phyloP scores from a whole-genome alignment of 352 stramenopile species.

The Phytophthora aleatoria region DNA sequence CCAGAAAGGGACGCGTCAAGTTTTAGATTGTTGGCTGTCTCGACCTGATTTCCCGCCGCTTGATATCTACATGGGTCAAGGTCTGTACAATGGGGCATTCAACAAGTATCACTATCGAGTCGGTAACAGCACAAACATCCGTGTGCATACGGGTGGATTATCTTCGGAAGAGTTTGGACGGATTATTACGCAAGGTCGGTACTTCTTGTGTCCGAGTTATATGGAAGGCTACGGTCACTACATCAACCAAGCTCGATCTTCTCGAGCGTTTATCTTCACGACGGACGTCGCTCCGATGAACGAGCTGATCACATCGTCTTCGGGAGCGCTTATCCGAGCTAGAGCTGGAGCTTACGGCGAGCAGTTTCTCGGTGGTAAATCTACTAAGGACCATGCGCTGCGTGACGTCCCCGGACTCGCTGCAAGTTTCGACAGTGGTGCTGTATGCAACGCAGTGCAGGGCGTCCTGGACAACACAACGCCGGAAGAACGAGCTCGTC shows the following conservation, averaged over 20 bases:
- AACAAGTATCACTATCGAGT: conserved; percentile 24
- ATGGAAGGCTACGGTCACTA: conserved; percentile 65
- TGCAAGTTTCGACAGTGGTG: conserved; percentile 30
- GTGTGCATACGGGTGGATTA: conserved; percentile 36
- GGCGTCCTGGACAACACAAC: conserved; percentile 34
- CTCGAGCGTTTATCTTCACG: conserved; percentile 48
- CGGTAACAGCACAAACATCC: conserved; percentile 32
- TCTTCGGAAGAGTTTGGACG: conserved; percentile 34
- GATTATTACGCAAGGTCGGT: conserved; percentile 39
- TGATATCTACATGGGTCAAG: conserved; percentile 47
- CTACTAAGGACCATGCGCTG: conserved; percentile 32
- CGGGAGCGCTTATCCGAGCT: conserved; percentile 39
- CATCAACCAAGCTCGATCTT: conserved; percentile 62
- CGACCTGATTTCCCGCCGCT: conserved; percentile 42
- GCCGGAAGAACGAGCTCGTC: conserved; percentile 28
- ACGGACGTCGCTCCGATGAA: conserved; percentile 60
- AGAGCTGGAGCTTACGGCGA: conserved; percentile 8
- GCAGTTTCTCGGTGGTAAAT: conserved; percentile 45
- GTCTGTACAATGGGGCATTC: conserved; percentile 35
- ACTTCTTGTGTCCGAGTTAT: conserved; percentile 55
- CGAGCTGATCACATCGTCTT: conserved; percentile 33
- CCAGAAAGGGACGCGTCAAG: conserved; percentile 39
- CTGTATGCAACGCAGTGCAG: conserved; percentile 46
- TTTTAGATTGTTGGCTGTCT: conserved; percentile 46
- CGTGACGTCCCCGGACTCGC: conserved; percentile 42